Evolutionary conservation across 352 stramenopile genomes (phyloP), one percentile per base, ranked within the genome.

Genomic region (Phytophthora niederhauseri): DNA sequence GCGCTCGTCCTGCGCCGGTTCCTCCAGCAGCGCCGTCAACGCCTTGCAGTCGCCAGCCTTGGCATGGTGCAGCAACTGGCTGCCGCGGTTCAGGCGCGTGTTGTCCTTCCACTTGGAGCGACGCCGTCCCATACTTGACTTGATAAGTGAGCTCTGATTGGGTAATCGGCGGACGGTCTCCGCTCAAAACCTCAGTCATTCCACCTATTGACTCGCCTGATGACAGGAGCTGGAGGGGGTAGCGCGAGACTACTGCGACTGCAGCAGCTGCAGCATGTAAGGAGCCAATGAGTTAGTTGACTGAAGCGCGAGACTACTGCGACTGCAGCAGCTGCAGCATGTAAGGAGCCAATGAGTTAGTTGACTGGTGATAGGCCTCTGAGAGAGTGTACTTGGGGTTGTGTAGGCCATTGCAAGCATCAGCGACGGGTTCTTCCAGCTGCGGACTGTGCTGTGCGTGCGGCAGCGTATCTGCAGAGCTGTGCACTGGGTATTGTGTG

Each of bases 81-180:
- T 68, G 54, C 70, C 71, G 38, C 60, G 70, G 60, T 85, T 78
- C 24, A 65, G 43, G 46, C 67, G 58, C 30, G 65, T 65, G 45
- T 62, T 57, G 68, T 88, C 79, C 75, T 91, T 92, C 82, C 82
- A 90, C 72, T 90, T 92, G 65, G 82, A 88, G 46, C 82, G 81
- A 7, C 85, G 78, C 5, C 85, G 75, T 30, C 85, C 85, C 85
- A 93, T 93, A 55, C 24, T 46, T n/a, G 17, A 46, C 62, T 65
- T 34, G 28, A 31, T 38, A 63, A 68, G 34, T 72, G 65, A 72
- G n/a, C 43, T 64, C 24, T 66, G 61, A 74, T 74, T 74, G 67
- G 67, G 50, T 66, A 61, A 62, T 67, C 52, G 20, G 20, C 24
- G 34, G n/a, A 46, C 15, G 38, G 38, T 43, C 34, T 43, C 34